phyloP scores from a whole-genome alignment of 805 yeast genomes.

The Ogataea allantospora region DNA sequence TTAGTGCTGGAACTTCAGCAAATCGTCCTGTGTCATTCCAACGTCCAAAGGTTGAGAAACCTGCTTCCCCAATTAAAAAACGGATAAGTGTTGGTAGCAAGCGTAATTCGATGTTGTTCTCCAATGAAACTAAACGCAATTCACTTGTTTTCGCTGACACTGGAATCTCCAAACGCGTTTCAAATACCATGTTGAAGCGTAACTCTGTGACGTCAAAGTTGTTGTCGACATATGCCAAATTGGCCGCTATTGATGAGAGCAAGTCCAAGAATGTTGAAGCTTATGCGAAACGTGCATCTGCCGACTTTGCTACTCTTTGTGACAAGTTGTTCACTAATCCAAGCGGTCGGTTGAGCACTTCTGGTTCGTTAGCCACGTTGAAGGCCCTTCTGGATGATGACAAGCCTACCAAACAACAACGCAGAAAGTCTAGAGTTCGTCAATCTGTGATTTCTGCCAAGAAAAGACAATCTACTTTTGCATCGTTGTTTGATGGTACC shows the following conservation, averaged over 20 bases:
- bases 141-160: constrained; percentile 21
- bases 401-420: constrained; percentile 8
- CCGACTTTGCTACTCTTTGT: constrained; percentile 74
- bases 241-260: constrained; percentile 50
- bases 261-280: constrained; percentile 71
- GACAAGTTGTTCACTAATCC: constrained; percentile 77
- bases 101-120: constrained; percentile 38
- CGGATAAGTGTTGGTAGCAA: constrained; percentile 21
- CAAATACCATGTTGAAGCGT: constrained; percentile 44
- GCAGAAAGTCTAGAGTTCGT: constrained; percentile 14
- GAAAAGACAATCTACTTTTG: constrained; percentile 24
- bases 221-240: constrained; percentile 69
- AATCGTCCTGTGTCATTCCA: constrained; percentile 46
- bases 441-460: constrained; percentile 7
- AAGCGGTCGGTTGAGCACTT: constrained; percentile 22
- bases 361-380: constrained; percentile 49
- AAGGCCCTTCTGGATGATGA: constrained; percentile 43
- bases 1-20: constrained; percentile 46
- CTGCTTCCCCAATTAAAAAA: constrained; percentile 8
- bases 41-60: constrained; percentile 8
- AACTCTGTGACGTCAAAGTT: constrained; percentile 71
- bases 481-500: constrained; percentile 15
- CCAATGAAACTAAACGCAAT: constrained; percentile 22
- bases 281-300: constrained; percentile 72
- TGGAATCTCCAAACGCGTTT: constrained; percentile 21